Conservation (phyloP, 2,329 filamentous ascomycete species). For the Exophiala xenobiotica region DNA sequence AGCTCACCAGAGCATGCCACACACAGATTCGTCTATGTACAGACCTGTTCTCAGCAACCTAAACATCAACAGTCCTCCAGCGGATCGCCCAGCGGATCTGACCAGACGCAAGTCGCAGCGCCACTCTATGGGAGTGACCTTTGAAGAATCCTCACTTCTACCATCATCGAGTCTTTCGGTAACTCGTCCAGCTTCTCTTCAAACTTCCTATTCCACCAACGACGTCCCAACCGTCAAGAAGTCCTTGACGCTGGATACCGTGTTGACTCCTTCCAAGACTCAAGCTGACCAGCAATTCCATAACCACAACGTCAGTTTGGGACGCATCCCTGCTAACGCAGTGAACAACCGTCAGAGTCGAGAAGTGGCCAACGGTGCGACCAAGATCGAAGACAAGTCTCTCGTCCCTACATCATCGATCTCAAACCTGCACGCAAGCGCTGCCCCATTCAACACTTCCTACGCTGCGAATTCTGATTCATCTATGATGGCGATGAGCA, state of each 20-base stretch:
- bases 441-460: slow-evolving; percentile 72
- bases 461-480: slow-evolving; percentile 41
- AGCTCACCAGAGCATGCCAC: slow-evolving; percentile 59
- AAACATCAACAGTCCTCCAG: slow-evolving; percentile 33
- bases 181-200: slow-evolving; percentile 53
- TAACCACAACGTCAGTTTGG: slow-evolving; percentile 78
- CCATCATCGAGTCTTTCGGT: slow-evolving; percentile 42
- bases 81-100: slow-evolving; percentile 33
- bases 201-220: slow-evolving; percentile 85
- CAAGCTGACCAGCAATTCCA: slow-evolving; percentile 60
- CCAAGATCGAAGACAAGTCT: slow-evolving; percentile 26
- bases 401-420: slow-evolving; percentile 12
- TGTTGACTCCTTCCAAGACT: slow-evolving; percentile 53
- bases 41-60: slow-evolving; percentile 38
- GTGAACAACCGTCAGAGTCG: slow-evolving; percentile 69
- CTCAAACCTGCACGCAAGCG: slow-evolving; percentile 67
- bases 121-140: slow-evolving; percentile 47
- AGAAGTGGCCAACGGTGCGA: slow-evolving; percentile 53
- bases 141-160: slow-evolving; percentile 28
- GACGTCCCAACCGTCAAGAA: slow-evolving; percentile 85
- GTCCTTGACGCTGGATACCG: slow-evolving; percentile 51
- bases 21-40: slow-evolving; percentile 50
- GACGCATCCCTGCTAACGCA: slow-evolving; percentile 70
- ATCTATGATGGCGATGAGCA: slow-evolving; percentile 38
- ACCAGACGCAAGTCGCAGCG: slow-evolving; percentile 42